Percentiles rank a stretch among this genome's conserved stretches.
Evolutionary conservation across 1,284 basidiomycete genomes (phyloP).

Genomic region (Rhodotorula sp.): DNA sequence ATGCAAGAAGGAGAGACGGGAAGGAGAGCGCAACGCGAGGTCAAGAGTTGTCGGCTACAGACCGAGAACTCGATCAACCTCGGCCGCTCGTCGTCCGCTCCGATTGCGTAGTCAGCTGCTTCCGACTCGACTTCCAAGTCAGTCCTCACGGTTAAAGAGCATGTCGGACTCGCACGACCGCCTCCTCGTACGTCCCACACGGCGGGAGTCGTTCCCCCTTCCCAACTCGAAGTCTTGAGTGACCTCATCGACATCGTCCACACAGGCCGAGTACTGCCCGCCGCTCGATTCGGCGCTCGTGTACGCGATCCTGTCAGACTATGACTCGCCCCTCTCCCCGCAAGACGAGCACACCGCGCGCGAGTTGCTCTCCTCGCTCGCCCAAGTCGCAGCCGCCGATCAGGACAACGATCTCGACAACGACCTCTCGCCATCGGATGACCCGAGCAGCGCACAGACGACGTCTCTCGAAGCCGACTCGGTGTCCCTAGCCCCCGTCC

Average conservation of each 20-base stretch:
- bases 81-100: not conserved
- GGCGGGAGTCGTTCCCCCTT: too few species aligned
- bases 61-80: too few species aligned
- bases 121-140: too few species aligned
- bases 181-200: constrained; percentile 2
- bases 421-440: not conserved
- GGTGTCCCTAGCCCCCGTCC: not conserved
- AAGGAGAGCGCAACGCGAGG: not conserved
- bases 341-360: constrained; percentile 19
- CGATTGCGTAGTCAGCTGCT: not conserved
- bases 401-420: not conserved
- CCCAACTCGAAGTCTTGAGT: too few species aligned
- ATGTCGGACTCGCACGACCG: not conserved
- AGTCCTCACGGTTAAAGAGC: not conserved
- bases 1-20: not conserved
- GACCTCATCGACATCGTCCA: not conserved
- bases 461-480: not conserved
- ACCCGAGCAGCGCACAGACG: not conserved
- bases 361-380: constrained; percentile 21
- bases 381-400: not conserved
- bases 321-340: constrained; percentile 1
- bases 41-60: not conserved
- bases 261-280: constrained; percentile 29
- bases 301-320: constrained; percentile 35
- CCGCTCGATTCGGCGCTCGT: constrained; percentile 36